Evolutionary conservation across 257 asterid genomes (phyloP).

Genomic region (Solanum paucissectum): DNA sequence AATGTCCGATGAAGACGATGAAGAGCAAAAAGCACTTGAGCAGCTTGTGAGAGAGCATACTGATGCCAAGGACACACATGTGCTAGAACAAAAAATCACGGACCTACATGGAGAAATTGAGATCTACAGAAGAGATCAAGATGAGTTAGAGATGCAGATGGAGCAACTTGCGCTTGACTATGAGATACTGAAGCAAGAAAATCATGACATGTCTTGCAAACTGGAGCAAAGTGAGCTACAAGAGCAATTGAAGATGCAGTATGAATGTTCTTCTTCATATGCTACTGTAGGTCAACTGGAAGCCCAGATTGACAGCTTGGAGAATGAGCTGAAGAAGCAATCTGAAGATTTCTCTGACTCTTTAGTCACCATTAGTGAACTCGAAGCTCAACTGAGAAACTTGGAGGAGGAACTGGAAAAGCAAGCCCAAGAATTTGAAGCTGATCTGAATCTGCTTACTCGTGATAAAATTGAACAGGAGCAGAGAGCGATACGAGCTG

Average conservation of each 20-base stretch:
- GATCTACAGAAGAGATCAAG: conserved; percentile 60
- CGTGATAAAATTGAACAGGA: conserved; percentile 76
- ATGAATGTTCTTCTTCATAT: conserved; percentile 63
- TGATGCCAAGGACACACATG: conserved; percentile 53
- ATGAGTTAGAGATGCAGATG: conserved; percentile 84
- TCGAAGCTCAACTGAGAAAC: conserved; percentile 47
- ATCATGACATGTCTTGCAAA: conserved; percentile 64
- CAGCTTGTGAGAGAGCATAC: conserved; percentile 64
- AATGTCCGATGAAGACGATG: conserved; percentile 38
- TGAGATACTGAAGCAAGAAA: conserved; percentile 91
- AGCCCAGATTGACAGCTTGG: conserved; percentile 58
- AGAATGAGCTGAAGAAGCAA: conserved; percentile 42
- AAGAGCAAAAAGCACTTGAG: conserved; percentile 72
- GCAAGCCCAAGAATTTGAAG: conserved; percentile 66
- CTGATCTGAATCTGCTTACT: conserved; percentile 56
- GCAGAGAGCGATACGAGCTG: conserved; percentile 82
- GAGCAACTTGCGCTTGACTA: conserved; percentile 98
- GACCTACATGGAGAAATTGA: conserved; percentile 68
- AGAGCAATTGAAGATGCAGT: conserved; percentile 83
- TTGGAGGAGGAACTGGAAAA: conserved; percentile 83
- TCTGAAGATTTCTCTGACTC: conserved; percentile 38
- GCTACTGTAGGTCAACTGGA: conserved; percentile 48
- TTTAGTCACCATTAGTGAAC: conserved; percentile 34
- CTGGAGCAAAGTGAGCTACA: conserved; percentile 79
- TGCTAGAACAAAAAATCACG: conserved; percentile 65